Evolutionary conservation across 306 rosid genomes (phyloP), one percentile per base, ranked within the genome.

Genomic region (Vachellia collinsii): DNA sequence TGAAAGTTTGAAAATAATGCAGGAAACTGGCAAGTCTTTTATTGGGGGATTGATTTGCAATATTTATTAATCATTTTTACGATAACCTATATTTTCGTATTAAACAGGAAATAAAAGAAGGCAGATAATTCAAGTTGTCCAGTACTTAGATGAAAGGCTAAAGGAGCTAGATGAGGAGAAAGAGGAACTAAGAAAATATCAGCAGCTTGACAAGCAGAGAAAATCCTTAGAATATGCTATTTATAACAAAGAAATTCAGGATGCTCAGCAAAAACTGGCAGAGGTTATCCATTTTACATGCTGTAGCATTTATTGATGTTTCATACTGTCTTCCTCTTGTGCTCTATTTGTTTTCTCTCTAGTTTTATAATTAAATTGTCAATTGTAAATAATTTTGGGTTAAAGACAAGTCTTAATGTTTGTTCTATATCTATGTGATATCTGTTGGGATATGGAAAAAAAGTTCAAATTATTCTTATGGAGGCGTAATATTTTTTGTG

Each of bases 1-100:
- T 59, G 99, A 95, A 86, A 95, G 99, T 88, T 85, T 91, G 88
- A 95, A 95, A 89, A 95, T 95, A 76, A 95, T 95, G 99, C 97
- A 88, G 85, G 99, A 95, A 79, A 93, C 99, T 14, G 95, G 99
- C 81, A 88, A 76, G 93, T 88, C 69, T 50, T 22, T 54, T 23
- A 39, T 46, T 38, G 70, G 41, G 14, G 66, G 68, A 13, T 53
- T 77, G n/a, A 29, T 42, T 78, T 82, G 8, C 68, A 46, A 65
- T 22, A 42, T 54, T 76, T 29, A n/a, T n/a, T 77, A 34, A 41
- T 78, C 53, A 75, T 78, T 46, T 63, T 71, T 29, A 64, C 65
- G 44, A 66, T 42, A 5, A 53, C 70, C 29, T 79, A 65, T 70
- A 72, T 82, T 79, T 72, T 76, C 29, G 61, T 80, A 80, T 80